Base-by-base conservation (phyloP, 345 rosid genomes). In the Moricandia arvensis region DNA sequence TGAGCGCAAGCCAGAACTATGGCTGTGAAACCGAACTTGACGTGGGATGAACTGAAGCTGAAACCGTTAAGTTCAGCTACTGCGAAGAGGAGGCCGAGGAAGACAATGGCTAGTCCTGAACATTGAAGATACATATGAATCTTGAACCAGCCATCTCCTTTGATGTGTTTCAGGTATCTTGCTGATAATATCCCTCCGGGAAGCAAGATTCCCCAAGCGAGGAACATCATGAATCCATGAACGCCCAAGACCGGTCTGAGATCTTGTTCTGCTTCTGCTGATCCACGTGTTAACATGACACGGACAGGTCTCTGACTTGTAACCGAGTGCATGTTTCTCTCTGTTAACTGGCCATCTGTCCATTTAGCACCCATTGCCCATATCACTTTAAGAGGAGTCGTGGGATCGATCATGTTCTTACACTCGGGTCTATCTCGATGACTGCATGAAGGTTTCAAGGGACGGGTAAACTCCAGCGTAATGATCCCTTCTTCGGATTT, bases 211-310 rank as follows among this genome's bases (percentile, higher is more conserved):
- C 97, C 99, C 97, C 97, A 95, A 62, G 97, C 96, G 11, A 95
- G 99, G 82, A 95, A 95, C 99, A 95, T 92, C 99, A 95, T 92
- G 84, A 92, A 95, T 45, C 99, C 97, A n/a, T 95, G 99, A 45
- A 92, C 97, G 1, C 97, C 96, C 59, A 90, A 80, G 10, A 95
- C 97, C 0, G 97, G 97, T 34, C 87, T 84, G 71, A 95, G 80
- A 87, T 89, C 99, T 81, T 95, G 96, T 78, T 92, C 97, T 0
- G 97, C 97, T 75, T 95, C 97, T 18, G 96, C 90, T 49, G 97
- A 91, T 51, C 97, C 99, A 34, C 88, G 86, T 67, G 90, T 63
- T 38, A 95, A 85, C 73, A 89, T 75, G 67, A 92, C 97, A 11
- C 84, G 85, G 15, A 95, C 89, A 41, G 97, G 93, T 86, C 97